Percentiles rank a stretch among this genome's conserved stretches.
These are phyloP conservation scores for Candida pini DNA, from an alignment of 805 yeast species.

Conservation along the genomic window DNA sequence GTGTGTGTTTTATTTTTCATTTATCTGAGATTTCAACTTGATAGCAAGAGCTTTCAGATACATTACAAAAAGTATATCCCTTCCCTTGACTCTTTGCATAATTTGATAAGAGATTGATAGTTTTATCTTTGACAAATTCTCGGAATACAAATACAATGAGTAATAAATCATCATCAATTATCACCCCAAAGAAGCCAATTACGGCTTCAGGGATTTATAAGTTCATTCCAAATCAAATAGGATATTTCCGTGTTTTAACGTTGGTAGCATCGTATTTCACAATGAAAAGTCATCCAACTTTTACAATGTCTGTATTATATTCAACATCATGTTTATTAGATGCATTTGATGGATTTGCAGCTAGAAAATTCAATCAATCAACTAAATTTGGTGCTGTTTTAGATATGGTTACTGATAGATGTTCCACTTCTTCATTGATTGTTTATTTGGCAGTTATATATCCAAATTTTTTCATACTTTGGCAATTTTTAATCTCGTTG, in stretches of 20 bases:
- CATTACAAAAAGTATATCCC: too few species aligned
- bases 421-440: constrained; percentile 91
- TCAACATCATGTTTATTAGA: constrained; percentile 87
- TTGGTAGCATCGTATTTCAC: constrained; percentile 74
- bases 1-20: too few species aligned
- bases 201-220: constrained; percentile 46
- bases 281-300: constrained; percentile 80
- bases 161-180: too few species aligned
- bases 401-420: constrained; percentile 98
- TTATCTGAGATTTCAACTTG: too few species aligned
- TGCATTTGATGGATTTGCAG: constrained; percentile 95
- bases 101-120: too few species aligned
- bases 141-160: too few species aligned
- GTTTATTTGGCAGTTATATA: constrained; percentile 79
- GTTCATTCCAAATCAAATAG: constrained; percentile 88
- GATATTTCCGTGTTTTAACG: constrained; percentile 77
- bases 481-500: constrained; percentile 80
- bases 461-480: constrained; percentile 60
- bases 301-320: constrained; percentile 66
- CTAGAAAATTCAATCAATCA: constrained; percentile 82
- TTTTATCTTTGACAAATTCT: too few species aligned
- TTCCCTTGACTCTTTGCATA: too few species aligned
- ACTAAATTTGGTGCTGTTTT: constrained; percentile 93
- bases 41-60: too few species aligned
- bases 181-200: constrained; percentile 11